Percentiles rank a stretch among this genome's conserved stretches.
Conservation (phyloP, 306 rosid genomes). For the Astragalus membranaceus region DNA sequence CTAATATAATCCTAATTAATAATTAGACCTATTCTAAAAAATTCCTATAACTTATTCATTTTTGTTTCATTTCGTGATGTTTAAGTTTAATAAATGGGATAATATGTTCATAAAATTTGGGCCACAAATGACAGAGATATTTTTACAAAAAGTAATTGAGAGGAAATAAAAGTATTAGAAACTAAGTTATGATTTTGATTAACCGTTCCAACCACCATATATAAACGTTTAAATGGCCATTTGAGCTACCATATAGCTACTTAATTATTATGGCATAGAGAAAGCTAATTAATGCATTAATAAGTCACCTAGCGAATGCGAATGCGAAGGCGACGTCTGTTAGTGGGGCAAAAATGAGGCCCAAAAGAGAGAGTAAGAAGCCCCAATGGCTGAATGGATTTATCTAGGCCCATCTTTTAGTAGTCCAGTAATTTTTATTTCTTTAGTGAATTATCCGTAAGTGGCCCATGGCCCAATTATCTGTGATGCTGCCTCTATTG, state of each 20-base stretch:
- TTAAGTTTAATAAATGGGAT: not conserved
- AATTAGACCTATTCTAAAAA: not conserved
- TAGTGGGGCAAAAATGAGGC: too few relatives aligned
- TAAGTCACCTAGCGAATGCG: not conserved
- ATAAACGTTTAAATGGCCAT: slow-evolving; percentile 9
- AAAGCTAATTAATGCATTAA: slow-evolving; percentile 9
- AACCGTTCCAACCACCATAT: slow-evolving; percentile 13
- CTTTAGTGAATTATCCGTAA: too few relatives aligned
- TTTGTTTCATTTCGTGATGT: slow-evolving; percentile 7
- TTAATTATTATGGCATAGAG: not conserved
- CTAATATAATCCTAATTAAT: not conserved
- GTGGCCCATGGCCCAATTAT: too few relatives aligned
- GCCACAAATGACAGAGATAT: not conserved
- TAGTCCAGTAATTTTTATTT: too few relatives aligned
- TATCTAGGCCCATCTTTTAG: too few relatives aligned
- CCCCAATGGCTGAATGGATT: too few relatives aligned
- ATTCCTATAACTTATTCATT: not conserved
- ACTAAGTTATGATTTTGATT: slow-evolving; percentile 15
- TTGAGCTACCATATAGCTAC: slow-evolving; percentile 26
- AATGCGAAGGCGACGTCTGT: not conserved
- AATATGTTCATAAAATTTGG: not conserved
- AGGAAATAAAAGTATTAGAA: slow-evolving; percentile 7
- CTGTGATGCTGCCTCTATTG: too few relatives aligned
- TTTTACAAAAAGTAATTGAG: not conserved
- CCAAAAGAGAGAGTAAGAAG: too few relatives aligned